Percentiles rank a stretch among this genome's conserved stretches.
phyloP scores from a whole-genome alignment of 768 basidiomycete species.

The Dioszegia aurantiaca region DNA sequence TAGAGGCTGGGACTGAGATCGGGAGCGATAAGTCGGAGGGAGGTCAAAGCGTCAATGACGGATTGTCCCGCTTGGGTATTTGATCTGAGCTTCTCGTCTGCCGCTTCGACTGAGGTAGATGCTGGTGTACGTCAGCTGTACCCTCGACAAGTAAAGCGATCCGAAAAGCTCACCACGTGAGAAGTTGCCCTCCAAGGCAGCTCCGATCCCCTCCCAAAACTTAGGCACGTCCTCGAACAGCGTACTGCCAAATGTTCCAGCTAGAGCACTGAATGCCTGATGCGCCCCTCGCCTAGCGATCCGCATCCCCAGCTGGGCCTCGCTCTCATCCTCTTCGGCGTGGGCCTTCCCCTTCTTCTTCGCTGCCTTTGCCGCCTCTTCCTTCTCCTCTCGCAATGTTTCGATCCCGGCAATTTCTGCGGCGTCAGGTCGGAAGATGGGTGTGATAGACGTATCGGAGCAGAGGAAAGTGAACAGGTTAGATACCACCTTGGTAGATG shows the following conservation, averaged over 20 bases:
- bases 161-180: conserved; percentile 60
- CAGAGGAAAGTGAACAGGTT: conserved; percentile 96
- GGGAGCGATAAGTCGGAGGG: conserved; percentile 76
- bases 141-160: neutral
- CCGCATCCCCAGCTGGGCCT: conserved; percentile 64
- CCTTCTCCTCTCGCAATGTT: conserved; percentile 58
- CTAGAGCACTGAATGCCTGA: conserved; percentile 75
- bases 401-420: conserved; percentile 64
- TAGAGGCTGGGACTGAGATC: conserved; percentile 70
- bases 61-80: conserved; percentile 29
- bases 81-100: conserved; percentile 2
- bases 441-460: conserved; percentile 82
- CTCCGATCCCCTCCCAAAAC: conserved; percentile 91
- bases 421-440: conserved; percentile 68
- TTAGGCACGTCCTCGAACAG: conserved; percentile 80
- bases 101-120: neutral
- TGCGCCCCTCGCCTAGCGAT: conserved; percentile 82
- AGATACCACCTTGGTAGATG: conserved; percentile 92
- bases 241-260: conserved; percentile 67
- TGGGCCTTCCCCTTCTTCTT: conserved; percentile 24
- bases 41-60: conserved; percentile 84
- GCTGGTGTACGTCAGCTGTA: neutral
- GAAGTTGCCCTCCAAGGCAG: conserved; percentile 69
- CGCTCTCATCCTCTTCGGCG: conserved; percentile 47
- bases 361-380: conserved; percentile 25